Conservation (phyloP, 208 protist genomes). For the Leishmania braziliensis region DNA sequence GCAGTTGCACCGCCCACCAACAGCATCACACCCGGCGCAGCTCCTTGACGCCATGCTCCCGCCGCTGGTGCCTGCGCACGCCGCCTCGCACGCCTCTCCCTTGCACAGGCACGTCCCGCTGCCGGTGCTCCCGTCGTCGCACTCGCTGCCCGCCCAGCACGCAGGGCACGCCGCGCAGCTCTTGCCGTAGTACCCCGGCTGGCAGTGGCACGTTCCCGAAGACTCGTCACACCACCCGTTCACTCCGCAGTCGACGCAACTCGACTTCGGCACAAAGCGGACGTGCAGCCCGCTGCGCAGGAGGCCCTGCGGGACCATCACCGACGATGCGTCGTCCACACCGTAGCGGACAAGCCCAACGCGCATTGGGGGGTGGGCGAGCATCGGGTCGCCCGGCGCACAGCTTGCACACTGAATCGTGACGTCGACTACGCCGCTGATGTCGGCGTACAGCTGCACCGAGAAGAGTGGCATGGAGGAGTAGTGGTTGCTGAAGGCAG, state of each 20-base stretch:
- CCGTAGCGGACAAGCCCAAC: constrained; percentile 41
- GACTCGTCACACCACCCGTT: constrained; percentile 38
- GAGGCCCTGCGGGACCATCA: constrained; percentile 21
- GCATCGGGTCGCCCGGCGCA: constrained; percentile 1
- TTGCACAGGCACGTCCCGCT: constrained; percentile 10
- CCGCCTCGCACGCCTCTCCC: constrained; percentile 9
- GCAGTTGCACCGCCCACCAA: constrained; percentile 33
- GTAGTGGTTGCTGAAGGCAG: not conserved
- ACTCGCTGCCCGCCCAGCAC: constrained; percentile 31
- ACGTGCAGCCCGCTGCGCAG: constrained; percentile 21
- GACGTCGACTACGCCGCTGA: constrained; percentile 7
- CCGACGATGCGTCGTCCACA: constrained; percentile 34
- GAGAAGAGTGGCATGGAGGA: not conserved
- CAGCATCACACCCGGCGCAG: constrained; percentile 11
- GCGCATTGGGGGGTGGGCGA: constrained; percentile 29
- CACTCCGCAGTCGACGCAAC: constrained; percentile 17
- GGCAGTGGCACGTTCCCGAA: constrained; percentile 27
- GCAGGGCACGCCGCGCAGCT: constrained; percentile 28
- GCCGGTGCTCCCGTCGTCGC: constrained; percentile 23
- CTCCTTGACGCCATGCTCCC: not conserved
- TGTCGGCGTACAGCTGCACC: constrained; percentile 14
- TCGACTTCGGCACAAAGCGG: constrained; percentile 14
- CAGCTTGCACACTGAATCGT: not conserved
- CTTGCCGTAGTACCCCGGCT: constrained; percentile 29
- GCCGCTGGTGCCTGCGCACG: not conserved